phyloP scores from a whole-genome alignment of 2,329 filamentous ascomycete species.

The Pseudonectria buxi region DNA sequence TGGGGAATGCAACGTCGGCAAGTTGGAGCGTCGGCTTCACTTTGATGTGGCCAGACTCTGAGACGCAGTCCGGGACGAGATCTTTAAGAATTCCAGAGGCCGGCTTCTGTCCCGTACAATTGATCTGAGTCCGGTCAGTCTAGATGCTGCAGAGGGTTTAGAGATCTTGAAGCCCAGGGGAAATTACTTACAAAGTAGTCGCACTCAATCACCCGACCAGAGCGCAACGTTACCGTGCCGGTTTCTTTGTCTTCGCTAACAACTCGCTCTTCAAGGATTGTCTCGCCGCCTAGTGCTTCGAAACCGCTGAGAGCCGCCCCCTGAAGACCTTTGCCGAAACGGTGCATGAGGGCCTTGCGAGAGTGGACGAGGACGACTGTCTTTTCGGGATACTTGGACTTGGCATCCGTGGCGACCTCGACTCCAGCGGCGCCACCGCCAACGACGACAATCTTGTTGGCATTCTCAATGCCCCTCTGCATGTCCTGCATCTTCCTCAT shows the following conservation, averaged over 20 bases:
- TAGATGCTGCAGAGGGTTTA: background rate
- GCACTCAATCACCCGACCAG: slow-evolving; percentile 38
- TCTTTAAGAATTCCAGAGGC: slow-evolving; percentile 41
- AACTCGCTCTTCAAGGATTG: slow-evolving; percentile 45
- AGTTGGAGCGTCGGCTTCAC: slow-evolving; percentile 54
- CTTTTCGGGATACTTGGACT: slow-evolving; percentile 49
- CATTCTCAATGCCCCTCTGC: slow-evolving; percentile 38
- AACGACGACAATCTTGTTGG: slow-evolving; percentile 41
- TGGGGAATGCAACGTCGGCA: slow-evolving; percentile 35
- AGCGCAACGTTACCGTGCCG: slow-evolving; percentile 37
- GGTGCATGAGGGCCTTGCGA: slow-evolving; percentile 43
- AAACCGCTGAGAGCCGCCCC: slow-evolving; percentile 34
- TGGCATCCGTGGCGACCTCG: slow-evolving; percentile 54
- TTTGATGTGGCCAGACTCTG: slow-evolving; percentile 41
- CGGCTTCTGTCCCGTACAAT: slow-evolving; percentile 53
- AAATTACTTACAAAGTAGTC: slow-evolving; percentile 40
- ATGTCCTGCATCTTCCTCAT: slow-evolving; percentile 37
- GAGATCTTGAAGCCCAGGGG: background rate
- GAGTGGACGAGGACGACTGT: slow-evolving; percentile 53
- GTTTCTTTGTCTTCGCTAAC: slow-evolving; percentile 29
- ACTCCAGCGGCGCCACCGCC: slow-evolving; percentile 58
- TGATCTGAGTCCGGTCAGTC: slow-evolving; percentile 35
- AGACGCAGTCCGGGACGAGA: slow-evolving; percentile 38
- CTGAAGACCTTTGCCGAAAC: slow-evolving; percentile 40
- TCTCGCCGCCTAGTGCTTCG: slow-evolving; percentile 38